phyloP scores from a whole-genome alignment of 129 eudicot genomes.

The Mikania micrantha region DNA sequence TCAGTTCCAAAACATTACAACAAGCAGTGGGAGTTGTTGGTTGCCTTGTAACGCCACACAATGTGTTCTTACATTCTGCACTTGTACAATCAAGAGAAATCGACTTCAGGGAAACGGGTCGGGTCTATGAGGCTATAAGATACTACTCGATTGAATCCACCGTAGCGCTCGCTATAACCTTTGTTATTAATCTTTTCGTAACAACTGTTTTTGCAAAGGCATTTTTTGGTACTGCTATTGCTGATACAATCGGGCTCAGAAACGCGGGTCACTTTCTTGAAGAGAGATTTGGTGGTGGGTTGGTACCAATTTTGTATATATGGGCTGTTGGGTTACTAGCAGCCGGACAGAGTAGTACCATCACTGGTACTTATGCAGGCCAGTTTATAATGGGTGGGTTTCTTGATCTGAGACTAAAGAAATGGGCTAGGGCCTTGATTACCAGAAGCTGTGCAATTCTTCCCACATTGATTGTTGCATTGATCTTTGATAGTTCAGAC shows the following conservation, averaged over 20 bases:
- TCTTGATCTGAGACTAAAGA: slow-evolving; percentile 65
- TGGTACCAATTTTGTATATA: slow-evolving; percentile 48
- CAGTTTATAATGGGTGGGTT: too few relatives aligned
- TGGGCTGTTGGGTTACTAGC: slow-evolving; percentile 94
- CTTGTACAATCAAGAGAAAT: slow-evolving; percentile 77
- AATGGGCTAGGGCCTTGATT: slow-evolving; percentile 84
- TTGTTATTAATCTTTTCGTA: slow-evolving; percentile 40
- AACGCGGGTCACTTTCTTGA: too few relatives aligned
- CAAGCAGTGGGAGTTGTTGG: slow-evolving; percentile 97
- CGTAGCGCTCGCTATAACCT: slow-evolving; percentile 62
- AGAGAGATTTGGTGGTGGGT: too few relatives aligned
- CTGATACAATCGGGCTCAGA: too few relatives aligned
- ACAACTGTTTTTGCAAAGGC: too few relatives aligned
- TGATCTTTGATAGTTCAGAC: slow-evolving; percentile 70
- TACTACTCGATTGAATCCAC: slow-evolving; percentile 51
- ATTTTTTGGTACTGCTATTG: too few relatives aligned
- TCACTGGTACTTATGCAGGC: slow-evolving; percentile 97
- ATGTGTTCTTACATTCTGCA: slow-evolving; percentile 41
- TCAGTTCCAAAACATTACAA: slow-evolving; percentile 72
- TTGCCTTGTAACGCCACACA: slow-evolving; percentile 93
- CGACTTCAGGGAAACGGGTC: slow-evolving; percentile 56
- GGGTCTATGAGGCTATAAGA: slow-evolving; percentile 33
- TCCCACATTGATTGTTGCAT: slow-evolving; percentile 84
- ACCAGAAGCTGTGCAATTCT: slow-evolving; percentile 88
- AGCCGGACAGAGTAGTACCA: slow-evolving; percentile 98